phyloP scores from a whole-genome alignment of 2,329 filamentous ascomycete species.

The Alternaria brassicae region DNA sequence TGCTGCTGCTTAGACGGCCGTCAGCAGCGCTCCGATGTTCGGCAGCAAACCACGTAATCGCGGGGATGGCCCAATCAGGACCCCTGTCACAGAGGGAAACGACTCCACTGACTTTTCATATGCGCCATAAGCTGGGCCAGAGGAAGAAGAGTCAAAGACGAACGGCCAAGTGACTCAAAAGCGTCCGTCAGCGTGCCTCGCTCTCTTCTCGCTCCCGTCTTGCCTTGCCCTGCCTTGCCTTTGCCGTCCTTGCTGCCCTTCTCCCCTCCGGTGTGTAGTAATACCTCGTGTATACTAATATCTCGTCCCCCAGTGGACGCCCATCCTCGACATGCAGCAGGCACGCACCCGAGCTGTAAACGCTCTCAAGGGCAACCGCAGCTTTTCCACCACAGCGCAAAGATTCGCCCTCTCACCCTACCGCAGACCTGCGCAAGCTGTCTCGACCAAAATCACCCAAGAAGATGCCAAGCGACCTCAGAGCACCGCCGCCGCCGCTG shows the following conservation, averaged over 20 bases:
- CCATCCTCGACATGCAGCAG: conserved; percentile 43
- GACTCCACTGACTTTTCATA: conserved; percentile 22
- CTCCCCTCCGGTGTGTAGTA: conserved; percentile 16
- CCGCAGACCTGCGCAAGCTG: conserved; percentile 46
- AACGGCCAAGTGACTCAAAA: conserved; percentile 30
- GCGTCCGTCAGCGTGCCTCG: background rate
- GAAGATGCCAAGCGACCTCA: conserved; percentile 53
- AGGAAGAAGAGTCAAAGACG: conserved; percentile 14
- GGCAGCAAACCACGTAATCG: conserved; percentile 8
- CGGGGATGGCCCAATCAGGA: conserved; percentile 23
- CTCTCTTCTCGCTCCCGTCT: conserved; percentile 6
- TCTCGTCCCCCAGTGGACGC: conserved; percentile 23
- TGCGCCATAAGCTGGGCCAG: conserved; percentile 17
- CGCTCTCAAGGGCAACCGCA: conserved; percentile 50
- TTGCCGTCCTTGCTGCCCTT: conserved; percentile 2
- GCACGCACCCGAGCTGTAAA: conserved; percentile 47
- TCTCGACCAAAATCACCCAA: conserved; percentile 40
- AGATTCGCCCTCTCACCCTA: conserved; percentile 55
- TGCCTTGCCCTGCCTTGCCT: too few species aligned
- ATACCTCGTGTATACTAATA: conserved; percentile 13
- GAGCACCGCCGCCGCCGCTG: conserved; percentile 50
- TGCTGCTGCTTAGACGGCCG: background rate
- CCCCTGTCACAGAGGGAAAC: conserved; percentile 1
- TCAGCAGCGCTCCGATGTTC: conserved; percentile 20
- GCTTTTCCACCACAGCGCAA: conserved; percentile 53